Percentiles rank a stretch among this genome's conserved stretches.
phyloP scores from a whole-genome alignment of 441 rosid genomes.

The Lepidium campestre region DNA sequence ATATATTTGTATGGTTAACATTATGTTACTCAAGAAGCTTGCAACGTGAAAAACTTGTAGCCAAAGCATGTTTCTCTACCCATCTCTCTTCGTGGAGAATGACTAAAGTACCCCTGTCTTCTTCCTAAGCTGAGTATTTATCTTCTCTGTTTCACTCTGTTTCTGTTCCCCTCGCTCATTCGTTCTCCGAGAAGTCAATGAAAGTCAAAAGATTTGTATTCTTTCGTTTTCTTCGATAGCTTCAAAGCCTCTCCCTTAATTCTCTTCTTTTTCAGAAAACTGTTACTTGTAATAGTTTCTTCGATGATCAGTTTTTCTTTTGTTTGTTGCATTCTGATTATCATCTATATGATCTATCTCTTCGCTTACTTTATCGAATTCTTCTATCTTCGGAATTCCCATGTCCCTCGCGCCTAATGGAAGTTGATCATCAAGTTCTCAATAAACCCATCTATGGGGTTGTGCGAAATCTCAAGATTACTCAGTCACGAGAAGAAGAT shows the following conservation, averaged over 20 bases:
- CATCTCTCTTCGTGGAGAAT: background rate
- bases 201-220: background rate
- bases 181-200: background rate
- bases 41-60: background rate
- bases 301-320: background rate
- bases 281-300: background rate
- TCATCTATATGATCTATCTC: slow-evolving; percentile 1
- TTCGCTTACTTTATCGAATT: background rate
- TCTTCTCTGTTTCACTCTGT: slow-evolving; percentile 9
- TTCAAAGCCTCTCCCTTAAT: background rate
- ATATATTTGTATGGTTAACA: no score
- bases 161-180: background rate
- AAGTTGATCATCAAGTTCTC: slow-evolving; percentile 31
- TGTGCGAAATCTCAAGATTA: slow-evolving; percentile 36
- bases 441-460: slow-evolving; percentile 34
- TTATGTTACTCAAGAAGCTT: background rate
- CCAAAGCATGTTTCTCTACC: background rate
- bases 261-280: slow-evolving; percentile 17
- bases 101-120: background rate
- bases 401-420: slow-evolving; percentile 15
- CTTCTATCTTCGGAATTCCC: slow-evolving; percentile 5
- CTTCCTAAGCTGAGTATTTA: background rate
- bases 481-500: slow-evolving; percentile 28
- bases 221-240: background rate
- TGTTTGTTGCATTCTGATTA: background rate